Percentiles rank a stretch among this genome's conserved stretches.
These are phyloP conservation scores for Pseudocercospora crystallina DNA, from an alignment of 2,329 filamentous ascomycete genomes.

Conservation along the genomic window DNA sequence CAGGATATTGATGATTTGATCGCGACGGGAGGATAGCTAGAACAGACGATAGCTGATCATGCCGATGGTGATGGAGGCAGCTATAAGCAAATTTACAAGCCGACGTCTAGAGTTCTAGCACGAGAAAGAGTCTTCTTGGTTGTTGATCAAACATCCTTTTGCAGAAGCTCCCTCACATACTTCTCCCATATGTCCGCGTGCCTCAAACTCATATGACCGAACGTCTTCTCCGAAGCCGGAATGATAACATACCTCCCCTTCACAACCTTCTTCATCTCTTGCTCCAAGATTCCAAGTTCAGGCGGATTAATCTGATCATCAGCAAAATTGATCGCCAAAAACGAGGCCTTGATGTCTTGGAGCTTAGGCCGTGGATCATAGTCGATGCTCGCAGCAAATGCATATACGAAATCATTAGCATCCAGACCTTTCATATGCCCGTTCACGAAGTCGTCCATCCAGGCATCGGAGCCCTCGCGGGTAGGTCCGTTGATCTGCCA, in stretches of 20 bases:
- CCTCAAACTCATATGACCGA: not conserved
- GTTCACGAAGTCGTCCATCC: not conserved
- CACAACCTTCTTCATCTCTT: conserved; percentile 4
- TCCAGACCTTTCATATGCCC: not conserved
- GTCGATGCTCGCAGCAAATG: conserved; percentile 8
- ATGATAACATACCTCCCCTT: conserved; percentile 1
- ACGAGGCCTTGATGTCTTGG: not conserved
- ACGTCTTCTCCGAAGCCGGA: not conserved
- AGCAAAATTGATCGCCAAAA: conserved; percentile 7
- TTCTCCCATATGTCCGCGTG: too few species aligned
- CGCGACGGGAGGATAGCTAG: not conserved
- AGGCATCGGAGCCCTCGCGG: conserved; percentile 4
- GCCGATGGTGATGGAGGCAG: too few species aligned
- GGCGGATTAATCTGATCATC: conserved; percentile 10
- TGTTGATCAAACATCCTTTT: too few species aligned
- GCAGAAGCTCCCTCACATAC: too few species aligned
- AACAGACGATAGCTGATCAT: too few species aligned
- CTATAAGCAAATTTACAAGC: too few species aligned
- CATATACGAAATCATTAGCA: conserved; percentile 10
- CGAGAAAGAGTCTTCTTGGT: too few species aligned
- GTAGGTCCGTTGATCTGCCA: conserved; percentile 4
- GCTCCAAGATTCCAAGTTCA: conserved; percentile 5
- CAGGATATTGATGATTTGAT: conserved; percentile 1
- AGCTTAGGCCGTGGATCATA: conserved; percentile 7
- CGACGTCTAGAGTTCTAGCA: too few species aligned